Evolutionary conservation across 78 protist species (phyloP).

Genomic region (Diacronema lutheri): DNA sequence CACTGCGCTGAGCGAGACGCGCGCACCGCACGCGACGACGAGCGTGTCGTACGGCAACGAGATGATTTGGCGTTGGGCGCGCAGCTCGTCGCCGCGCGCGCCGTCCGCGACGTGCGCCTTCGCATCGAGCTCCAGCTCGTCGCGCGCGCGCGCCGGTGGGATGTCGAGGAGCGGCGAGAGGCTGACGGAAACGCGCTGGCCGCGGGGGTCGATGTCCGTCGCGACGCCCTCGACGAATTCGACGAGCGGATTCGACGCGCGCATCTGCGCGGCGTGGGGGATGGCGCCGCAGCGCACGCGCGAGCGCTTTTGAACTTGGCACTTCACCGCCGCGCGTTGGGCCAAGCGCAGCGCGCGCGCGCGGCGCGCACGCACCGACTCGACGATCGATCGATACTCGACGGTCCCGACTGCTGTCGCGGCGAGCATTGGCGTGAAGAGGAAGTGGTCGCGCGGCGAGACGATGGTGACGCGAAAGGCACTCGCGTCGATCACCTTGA

Average conservation of each 20-base stretch:
- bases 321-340: too few relatives aligned
- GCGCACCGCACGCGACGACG: constrained; percentile 21
- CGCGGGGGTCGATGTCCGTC: background rate
- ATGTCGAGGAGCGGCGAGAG: background rate
- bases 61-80: too few relatives aligned
- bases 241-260: constrained; percentile 11
- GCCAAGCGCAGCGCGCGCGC: too few relatives aligned
- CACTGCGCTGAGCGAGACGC: background rate
- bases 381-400: constrained; percentile 18
- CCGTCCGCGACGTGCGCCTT: background rate
- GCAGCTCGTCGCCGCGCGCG: background rate
- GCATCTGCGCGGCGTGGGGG: too few relatives aligned
- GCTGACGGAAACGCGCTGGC: background rate
- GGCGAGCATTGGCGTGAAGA: constrained; percentile 23
- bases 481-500: background rate
- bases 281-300: too few relatives aligned
- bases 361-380: constrained; percentile 28
- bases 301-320: too few relatives aligned
- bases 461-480: background rate
- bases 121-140: background rate
- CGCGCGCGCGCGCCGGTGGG: too few relatives aligned
- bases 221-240: constrained; percentile 11
- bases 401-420: constrained; percentile 20
- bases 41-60: constrained; percentile 20
- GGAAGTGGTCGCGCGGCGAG: constrained; percentile 6